These are phyloP conservation scores for Cyphellophora attinorum DNA, from an alignment of 2,329 filamentous ascomycete species.

Conservation along the genomic window DNA sequence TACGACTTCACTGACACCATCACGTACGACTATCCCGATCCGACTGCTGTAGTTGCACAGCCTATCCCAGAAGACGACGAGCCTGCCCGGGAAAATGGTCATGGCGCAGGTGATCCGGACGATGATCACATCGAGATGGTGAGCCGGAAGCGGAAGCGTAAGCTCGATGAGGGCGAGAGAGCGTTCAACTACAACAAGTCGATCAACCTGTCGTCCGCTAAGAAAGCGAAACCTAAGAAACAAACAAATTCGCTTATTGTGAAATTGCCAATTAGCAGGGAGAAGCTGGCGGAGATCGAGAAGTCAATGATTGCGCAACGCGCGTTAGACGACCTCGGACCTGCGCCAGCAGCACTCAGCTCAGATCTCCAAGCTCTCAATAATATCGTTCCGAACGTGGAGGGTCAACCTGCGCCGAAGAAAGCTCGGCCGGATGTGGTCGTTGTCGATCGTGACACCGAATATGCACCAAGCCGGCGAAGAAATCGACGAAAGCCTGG, in stretches of 20 bases:
- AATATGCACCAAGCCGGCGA: slow-evolving; percentile 16
- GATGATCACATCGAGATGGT: slow-evolving; percentile 16
- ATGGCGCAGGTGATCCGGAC: neutral
- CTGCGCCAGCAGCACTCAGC: slow-evolving; percentile 13
- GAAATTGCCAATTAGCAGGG: slow-evolving; percentile 16
- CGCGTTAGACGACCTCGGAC: slow-evolving; percentile 10
- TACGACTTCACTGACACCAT: slow-evolving; percentile 25
- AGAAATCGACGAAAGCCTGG: slow-evolving; percentile 14
- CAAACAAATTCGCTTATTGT: slow-evolving; percentile 18
- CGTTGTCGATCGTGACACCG: slow-evolving; percentile 19
- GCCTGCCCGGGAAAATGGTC: neutral
- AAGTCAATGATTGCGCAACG: slow-evolving; percentile 8
- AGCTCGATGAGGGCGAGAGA: slow-evolving; percentile 16
- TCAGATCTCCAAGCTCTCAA: slow-evolving; percentile 20
- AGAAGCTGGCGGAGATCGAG: slow-evolving; percentile 15
- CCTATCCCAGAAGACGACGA: slow-evolving; percentile 9
- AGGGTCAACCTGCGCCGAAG: slow-evolving; percentile 16
- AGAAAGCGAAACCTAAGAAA: slow-evolving; percentile 8
- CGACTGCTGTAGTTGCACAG: slow-evolving; percentile 8
- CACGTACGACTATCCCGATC: slow-evolving; percentile 25
- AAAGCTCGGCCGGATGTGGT: slow-evolving; percentile 10
- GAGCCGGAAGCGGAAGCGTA: slow-evolving; percentile 19
- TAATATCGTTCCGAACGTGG: slow-evolving; percentile 19
- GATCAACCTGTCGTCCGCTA: neutral
- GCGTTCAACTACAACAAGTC: slow-evolving; percentile 10